These are phyloP conservation scores for Cryoendolithus antarcticus DNA, from an alignment of 2,329 filamentous ascomycete species.

Conservation along the genomic window DNA sequence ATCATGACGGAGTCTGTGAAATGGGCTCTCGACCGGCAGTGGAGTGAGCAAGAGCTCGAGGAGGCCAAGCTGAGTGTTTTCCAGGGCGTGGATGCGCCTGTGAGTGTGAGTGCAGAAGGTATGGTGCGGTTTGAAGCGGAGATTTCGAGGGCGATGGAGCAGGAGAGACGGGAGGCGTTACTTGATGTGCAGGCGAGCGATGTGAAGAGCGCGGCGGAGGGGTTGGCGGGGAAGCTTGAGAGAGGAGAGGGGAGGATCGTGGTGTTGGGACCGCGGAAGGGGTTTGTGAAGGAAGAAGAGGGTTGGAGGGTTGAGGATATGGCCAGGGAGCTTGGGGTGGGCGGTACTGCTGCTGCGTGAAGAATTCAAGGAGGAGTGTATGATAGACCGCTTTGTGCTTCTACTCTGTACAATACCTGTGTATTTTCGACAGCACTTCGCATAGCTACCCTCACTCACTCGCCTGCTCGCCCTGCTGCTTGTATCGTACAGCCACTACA, in stretches of 20 bases:
- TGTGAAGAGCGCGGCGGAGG: slow-evolving; percentile 68
- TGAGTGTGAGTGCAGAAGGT: slow-evolving; percentile 76
- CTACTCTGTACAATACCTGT: no score
- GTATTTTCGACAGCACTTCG: no score
- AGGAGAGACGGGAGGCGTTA: slow-evolving; percentile 68
- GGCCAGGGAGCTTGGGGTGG: slow-evolving; percentile 27
- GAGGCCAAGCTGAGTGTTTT: slow-evolving; percentile 95
- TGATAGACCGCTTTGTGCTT: no score
- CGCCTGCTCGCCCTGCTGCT: no score
- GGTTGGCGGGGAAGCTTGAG: slow-evolving; percentile 47
- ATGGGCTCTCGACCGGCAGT: slow-evolving; percentile 71
- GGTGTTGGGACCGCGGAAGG: slow-evolving; percentile 33
- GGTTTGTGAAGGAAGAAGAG: slow-evolving; percentile 52
- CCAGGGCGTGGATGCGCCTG: slow-evolving; percentile 79
- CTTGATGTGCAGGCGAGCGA: slow-evolving; percentile 75
- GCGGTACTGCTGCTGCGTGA: slow-evolving; percentile 25
- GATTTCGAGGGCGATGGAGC: slow-evolving; percentile 79
- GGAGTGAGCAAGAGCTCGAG: slow-evolving; percentile 76
- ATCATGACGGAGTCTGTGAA: slow-evolving; percentile 73
- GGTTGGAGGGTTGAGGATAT: slow-evolving; percentile 68
- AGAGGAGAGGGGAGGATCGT: slow-evolving; percentile 6
- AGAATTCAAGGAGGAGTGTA: slow-evolving; percentile 2
- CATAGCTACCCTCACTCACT: no score
- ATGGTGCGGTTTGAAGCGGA: slow-evolving; percentile 76
- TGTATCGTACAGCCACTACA: no score